phyloP scores from a whole-genome alignment of 2,329 filamentous ascomycete species.

The Ceratocystis alfenasii region DNA sequence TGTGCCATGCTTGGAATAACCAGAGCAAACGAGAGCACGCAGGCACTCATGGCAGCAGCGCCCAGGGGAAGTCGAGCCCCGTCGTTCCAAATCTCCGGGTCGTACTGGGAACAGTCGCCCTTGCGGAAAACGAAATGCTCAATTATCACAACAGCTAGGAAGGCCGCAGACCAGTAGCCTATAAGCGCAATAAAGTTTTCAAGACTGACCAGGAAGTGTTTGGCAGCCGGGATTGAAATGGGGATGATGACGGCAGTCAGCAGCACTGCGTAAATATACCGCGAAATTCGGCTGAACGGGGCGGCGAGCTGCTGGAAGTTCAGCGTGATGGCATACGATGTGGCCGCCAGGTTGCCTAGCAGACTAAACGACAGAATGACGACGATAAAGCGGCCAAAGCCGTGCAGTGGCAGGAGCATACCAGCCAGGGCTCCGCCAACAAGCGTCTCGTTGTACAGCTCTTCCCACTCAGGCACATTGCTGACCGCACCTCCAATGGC shows the following conservation, averaged over 20 bases:
- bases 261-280: slow-evolving; percentile 45
- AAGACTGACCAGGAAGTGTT: slow-evolving; percentile 45
- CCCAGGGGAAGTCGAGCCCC: slow-evolving; percentile 36
- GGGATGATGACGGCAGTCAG: slow-evolving; percentile 49
- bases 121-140: slow-evolving; percentile 41
- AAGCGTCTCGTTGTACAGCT: slow-evolving; percentile 40
- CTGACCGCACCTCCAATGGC: slow-evolving; percentile 50
- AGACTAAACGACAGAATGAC: slow-evolving; percentile 47
- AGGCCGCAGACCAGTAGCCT: slow-evolving; percentile 47
- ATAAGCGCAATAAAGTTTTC: slow-evolving; percentile 47
- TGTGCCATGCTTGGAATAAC: slow-evolving; percentile 50
- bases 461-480: slow-evolving; percentile 42
- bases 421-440: slow-evolving; percentile 48
- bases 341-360: slow-evolving; percentile 47
- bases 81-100: slow-evolving; percentile 38
- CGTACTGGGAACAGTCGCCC: slow-evolving; percentile 35
- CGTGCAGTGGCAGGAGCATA: slow-evolving; percentile 46
- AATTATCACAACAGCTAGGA: slow-evolving; percentile 38
- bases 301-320: slow-evolving; percentile 54
- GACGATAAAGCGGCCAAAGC: slow-evolving; percentile 51
- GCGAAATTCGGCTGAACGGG: slow-evolving; percentile 42
- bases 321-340: slow-evolving; percentile 50
- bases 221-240: slow-evolving; percentile 43
- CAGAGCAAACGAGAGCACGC: slow-evolving; percentile 37
- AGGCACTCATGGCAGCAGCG: slow-evolving; percentile 37